Conservation (phyloP, 768 basidiomycete species). For the Phlebiopsis flavidoalba region DNA sequence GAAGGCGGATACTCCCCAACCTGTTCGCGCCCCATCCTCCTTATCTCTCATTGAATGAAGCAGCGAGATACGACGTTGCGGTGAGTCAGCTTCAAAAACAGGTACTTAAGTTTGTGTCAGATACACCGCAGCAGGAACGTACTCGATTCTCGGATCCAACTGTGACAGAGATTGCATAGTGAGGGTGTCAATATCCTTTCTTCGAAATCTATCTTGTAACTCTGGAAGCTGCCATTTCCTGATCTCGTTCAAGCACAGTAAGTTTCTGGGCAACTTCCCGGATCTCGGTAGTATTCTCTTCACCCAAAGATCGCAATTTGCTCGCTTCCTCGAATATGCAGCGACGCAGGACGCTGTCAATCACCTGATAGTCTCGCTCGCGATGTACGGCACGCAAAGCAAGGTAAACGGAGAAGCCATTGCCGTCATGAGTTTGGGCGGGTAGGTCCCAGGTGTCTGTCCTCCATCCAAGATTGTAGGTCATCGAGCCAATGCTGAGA, state of each 20-base stretch:
- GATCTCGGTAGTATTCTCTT: constrained; percentile 78
- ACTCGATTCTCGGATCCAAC: constrained; percentile 64
- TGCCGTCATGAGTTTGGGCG: constrained; percentile 39
- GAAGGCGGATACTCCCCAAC: constrained; percentile 66
- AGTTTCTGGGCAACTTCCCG: constrained; percentile 58
- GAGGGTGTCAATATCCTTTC: constrained; percentile 27
- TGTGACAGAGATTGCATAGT: constrained; percentile 23
- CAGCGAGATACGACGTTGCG: constrained; percentile 78
- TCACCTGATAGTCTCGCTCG: constrained; percentile 51
- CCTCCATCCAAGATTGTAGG: constrained; percentile 86
- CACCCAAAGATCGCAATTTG: constrained; percentile 57
- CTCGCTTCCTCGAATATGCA: constrained; percentile 58
- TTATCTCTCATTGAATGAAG: constrained; percentile 63
- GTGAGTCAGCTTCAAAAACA: constrained; percentile 71
- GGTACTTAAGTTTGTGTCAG: constrained; percentile 47
- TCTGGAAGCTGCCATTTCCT: constrained; percentile 48
- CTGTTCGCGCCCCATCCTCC: constrained; percentile 68
- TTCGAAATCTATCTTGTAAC: constrained; percentile 29
- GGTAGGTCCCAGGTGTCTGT: constrained; percentile 96
- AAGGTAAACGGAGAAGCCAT: constrained; percentile 65
- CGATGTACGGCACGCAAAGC: constrained; percentile 80
- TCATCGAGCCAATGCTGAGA: constrained; percentile 36
- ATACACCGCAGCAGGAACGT: constrained; percentile 21
- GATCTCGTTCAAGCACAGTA: constrained; percentile 82
- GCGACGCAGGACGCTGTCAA: constrained; percentile 45